phyloP scores from a whole-genome alignment of 768 basidiomycete species.

The Lyophyllum decastes region DNA sequence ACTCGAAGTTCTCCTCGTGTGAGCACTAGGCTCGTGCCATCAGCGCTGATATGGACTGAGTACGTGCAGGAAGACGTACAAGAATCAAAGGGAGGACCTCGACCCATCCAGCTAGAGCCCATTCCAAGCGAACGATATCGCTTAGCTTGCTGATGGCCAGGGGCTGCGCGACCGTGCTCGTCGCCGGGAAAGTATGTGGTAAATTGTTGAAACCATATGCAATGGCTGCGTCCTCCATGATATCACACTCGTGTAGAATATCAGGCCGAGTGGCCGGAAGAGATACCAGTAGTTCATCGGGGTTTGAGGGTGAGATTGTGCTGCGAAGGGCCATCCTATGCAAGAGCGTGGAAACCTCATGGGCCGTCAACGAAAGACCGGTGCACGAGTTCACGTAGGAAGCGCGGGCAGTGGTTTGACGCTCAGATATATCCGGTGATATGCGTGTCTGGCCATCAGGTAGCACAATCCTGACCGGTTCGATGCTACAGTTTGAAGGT shows the following conservation, averaged over 20 bases:
- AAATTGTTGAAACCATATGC: conserved; percentile 99
- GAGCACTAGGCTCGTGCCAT: conserved; percentile 68
- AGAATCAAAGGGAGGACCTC: conserved; percentile 94
- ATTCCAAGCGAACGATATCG: conserved; percentile 87
- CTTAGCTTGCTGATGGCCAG: conserved; percentile 86
- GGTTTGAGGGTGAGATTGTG: conserved; percentile 48
- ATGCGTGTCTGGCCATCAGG: conserved; percentile 76
- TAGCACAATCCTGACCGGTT: conserved; percentile 85
- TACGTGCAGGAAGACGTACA: conserved; percentile 45
- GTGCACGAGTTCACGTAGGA: conserved; percentile 98
- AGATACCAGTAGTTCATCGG: conserved; percentile 72
- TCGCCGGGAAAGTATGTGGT: conserved; percentile 87
- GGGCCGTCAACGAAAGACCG: conserved; percentile 69
- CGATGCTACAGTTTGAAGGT: conserved; percentile 59
- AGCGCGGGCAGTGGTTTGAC: conserved; percentile 70
- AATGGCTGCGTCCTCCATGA: conserved; percentile 98
- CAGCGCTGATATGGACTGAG: neutral
- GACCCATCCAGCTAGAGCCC: conserved; percentile 94
- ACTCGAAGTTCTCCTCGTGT: conserved; percentile 97
- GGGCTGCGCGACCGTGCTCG: conserved; percentile 94
- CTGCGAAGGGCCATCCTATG: conserved; percentile 80
- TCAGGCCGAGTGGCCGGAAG: conserved; percentile 97
- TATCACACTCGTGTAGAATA: conserved; percentile 96
- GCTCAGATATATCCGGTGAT: conserved; percentile 79
- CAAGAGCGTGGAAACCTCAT: conserved; percentile 72